These are phyloP conservation scores for Xylariaceae sp. DNA, from an alignment of 2,329 filamentous ascomycete species.

Conservation along the genomic window DNA sequence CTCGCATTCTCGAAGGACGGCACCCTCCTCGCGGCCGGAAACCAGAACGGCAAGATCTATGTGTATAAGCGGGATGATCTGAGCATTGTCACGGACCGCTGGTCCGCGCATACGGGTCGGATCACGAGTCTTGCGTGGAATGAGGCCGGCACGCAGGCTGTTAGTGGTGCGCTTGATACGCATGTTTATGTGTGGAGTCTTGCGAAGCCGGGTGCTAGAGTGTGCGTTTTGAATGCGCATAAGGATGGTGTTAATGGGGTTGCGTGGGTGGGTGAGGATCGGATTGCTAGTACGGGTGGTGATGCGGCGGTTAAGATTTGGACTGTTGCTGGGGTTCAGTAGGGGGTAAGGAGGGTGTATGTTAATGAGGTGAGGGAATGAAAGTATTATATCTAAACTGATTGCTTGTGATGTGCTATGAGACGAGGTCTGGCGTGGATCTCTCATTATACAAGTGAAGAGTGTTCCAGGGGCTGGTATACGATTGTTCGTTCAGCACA, in stretches of 20 bases:
- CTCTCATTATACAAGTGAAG: too few species aligned
- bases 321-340: conserved; percentile 57
- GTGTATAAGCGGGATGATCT: conserved; percentile 60
- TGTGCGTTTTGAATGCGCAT: conserved; percentile 83
- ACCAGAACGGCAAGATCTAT: conserved; percentile 78
- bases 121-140: conserved; percentile 69
- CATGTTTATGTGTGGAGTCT: conserved; percentile 92
- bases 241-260: conserved; percentile 93
- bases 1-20: conserved; percentile 80
- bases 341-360: conserved; percentile 1
- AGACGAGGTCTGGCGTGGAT: too few species aligned
- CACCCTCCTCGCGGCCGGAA: conserved; percentile 74
- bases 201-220: conserved; percentile 71
- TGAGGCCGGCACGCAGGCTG: conserved; percentile 67
- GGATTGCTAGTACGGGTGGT: conserved; percentile 72
- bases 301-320: conserved; percentile 92
- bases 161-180: conserved; percentile 82
- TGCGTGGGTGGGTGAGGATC: conserved; percentile 64
- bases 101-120: conserved; percentile 56
- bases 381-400: background rate
- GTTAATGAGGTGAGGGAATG: background rate
- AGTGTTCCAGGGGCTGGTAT: too few species aligned
- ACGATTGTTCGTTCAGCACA: too few species aligned
- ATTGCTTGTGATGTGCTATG: too few species aligned
- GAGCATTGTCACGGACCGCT: conserved; percentile 70